A percentile compares a stretch with the other conserved stretches of the same genome.
These are phyloP conservation scores for Geotrichum macrosporum DNA, from an alignment of 1,139 yeast species.

Conservation along the genomic window DNA sequence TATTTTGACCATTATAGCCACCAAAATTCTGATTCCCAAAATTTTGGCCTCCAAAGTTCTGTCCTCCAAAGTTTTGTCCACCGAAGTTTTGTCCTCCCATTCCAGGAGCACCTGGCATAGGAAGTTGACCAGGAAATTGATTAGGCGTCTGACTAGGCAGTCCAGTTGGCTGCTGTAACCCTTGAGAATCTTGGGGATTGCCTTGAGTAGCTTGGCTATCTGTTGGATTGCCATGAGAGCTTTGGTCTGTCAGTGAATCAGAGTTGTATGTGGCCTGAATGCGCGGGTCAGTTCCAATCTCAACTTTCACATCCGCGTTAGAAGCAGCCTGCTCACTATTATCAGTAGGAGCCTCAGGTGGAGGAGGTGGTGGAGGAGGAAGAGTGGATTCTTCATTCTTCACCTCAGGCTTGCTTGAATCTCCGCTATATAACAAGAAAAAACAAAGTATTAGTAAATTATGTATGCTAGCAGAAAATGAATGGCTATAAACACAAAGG, in stretches of 20 bases:
- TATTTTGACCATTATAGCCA: not conserved
- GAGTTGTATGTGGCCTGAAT: no score
- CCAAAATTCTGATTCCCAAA: not conserved
- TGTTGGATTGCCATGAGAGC: no score
- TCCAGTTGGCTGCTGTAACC: no score
- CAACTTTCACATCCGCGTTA: no score
- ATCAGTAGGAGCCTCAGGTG: conserved; percentile 12
- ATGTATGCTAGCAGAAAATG: conserved; percentile 12
- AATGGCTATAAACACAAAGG: conserved; percentile 8
- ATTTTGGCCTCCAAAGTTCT: not conserved
- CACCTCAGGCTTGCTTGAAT: conserved; percentile 20
- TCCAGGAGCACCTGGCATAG: not conserved
- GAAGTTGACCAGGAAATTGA: no score
- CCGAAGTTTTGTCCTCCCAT: no score
- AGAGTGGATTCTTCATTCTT: conserved; percentile 24
- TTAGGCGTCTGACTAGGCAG: no score
- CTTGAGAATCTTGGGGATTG: no score
- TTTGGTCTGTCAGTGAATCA: no score
- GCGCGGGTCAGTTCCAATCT: no score
- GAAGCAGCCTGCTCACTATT: conserved; percentile 7
- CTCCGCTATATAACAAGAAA: conserved; percentile 18
- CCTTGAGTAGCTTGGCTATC: no score
- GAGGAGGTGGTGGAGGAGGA: conserved; percentile 14
- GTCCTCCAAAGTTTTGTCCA: no score
- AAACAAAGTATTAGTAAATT: conserved; percentile 15